Evolutionary conservation across 2,329 filamentous ascomycete species (phyloP), one percentile per base, ranked within the genome.

Genomic region (Byssoonygena ceratinophila): DNA sequence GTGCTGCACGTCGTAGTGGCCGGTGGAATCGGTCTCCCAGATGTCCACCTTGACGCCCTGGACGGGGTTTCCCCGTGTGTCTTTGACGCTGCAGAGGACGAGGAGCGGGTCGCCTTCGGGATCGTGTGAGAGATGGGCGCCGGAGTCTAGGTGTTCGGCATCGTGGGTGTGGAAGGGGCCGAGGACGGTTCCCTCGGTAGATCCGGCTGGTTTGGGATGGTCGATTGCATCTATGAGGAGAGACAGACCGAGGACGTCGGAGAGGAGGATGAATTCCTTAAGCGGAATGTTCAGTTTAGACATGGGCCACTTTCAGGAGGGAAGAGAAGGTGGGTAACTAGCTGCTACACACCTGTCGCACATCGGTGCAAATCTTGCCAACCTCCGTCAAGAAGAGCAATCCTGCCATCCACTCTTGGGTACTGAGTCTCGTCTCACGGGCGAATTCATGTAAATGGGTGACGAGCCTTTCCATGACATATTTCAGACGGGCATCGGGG

Each of bases 81-180:
- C 83, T 57, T 77, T 80, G 53, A 91, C 71, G 0, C 76, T 84
- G 71, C 86, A 89, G n/a, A 88, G 64, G 3, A 85, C 83, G 12
- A 91, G 76, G 57, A 87, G 77, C 0, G 83, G 79, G 59, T 84
- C 77, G 47, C 87, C 87, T 29, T 78, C 71, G 0, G 82, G 77
- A 60, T 89, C 85, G 53, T 80, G 79, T 1, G 82, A 80, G 70
- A 91, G 86, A 53, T 64, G 63, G 14, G 73, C 71, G 16, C 86
- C 86, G 49, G 79, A 72, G 7, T 69, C 34, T 56, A 72, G 60
- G 46, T 65, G 61, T 50, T 81, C 74, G 6, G 85, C 85, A 62
- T 90, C 84, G 69, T 90, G 84, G 0, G 84, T 88, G 73, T 91
- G 85, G 73, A 90, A 91, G 34, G 87, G 87, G 0, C 87, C 87